Evolutionary conservation across 2,329 filamentous ascomycete genomes (phyloP).

Genomic region (Zasmidium angulare): DNA sequence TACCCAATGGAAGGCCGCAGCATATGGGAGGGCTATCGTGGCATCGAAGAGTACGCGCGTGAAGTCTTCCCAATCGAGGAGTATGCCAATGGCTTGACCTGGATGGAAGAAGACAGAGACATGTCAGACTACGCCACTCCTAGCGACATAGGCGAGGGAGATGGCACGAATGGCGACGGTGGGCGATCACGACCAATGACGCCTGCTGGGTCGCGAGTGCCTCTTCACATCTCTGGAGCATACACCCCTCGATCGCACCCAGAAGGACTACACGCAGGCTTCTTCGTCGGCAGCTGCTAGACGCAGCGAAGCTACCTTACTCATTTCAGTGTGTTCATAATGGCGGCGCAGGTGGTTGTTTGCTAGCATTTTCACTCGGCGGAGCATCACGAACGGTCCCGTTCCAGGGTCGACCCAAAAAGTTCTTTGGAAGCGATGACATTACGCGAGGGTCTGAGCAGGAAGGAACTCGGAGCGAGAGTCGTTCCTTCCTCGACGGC

Average conservation of each 20-base stretch:
- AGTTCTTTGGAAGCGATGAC: background rate
- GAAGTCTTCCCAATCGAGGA: slow-evolving; percentile 96
- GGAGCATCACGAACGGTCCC: background rate
- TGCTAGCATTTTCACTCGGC: background rate
- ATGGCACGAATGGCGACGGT: slow-evolving; percentile 16
- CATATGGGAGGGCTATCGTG: slow-evolving; percentile 88
- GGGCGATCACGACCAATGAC: slow-evolving; percentile 29
- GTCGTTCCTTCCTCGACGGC: background rate
- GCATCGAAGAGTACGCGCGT: slow-evolving; percentile 88
- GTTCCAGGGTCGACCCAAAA: background rate
- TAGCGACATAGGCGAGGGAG: slow-evolving; percentile 17
- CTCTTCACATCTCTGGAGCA: slow-evolving; percentile 31
- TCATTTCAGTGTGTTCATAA: background rate
- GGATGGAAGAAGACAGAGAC: slow-evolving; percentile 67
- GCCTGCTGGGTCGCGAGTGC: slow-evolving; percentile 22
- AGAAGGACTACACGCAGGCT: slow-evolving; percentile 28
- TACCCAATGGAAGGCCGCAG: slow-evolving; percentile 70
- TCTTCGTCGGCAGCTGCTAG: slow-evolving; percentile 34
- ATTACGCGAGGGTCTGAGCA: background rate
- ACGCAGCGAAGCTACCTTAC: too few species aligned
- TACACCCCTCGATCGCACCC: slow-evolving; percentile 35
- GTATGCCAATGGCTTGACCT: slow-evolving; percentile 86
- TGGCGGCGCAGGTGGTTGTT: background rate
- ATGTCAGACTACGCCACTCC: slow-evolving; percentile 15
- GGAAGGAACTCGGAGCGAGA: background rate